Percentiles rank a stretch among this genome's conserved stretches.
Conservation (phyloP, 139 green algal species). For the Pleodorina starrii region DNA sequence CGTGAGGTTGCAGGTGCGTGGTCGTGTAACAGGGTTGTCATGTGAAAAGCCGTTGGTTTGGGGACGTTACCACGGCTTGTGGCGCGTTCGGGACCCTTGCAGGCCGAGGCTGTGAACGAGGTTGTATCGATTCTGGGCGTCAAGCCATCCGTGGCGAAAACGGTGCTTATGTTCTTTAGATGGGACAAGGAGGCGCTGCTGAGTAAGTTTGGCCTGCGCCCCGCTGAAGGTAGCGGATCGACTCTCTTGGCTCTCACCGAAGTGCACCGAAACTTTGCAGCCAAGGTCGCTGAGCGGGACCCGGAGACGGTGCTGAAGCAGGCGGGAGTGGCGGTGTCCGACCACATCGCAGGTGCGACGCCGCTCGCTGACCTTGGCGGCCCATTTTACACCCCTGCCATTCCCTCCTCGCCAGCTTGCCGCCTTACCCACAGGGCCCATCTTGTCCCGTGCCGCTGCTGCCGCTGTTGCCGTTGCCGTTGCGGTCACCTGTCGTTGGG, state of each 20-base stretch:
- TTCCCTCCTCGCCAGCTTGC: background rate
- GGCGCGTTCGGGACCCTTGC: background rate
- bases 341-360: background rate
- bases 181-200: constrained; percentile 80
- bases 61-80: background rate
- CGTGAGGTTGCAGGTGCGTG: constrained; percentile 57
- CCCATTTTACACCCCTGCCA: background rate
- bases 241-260: background rate
- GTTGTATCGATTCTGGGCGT: constrained; percentile 79
- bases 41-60: constrained; percentile 10
- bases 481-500: too few relatives aligned
- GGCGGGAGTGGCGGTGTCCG: constrained; percentile 16
- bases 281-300: constrained; percentile 36
- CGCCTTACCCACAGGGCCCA: too few relatives aligned
- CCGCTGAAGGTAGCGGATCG: background rate
- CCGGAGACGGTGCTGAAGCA: constrained; percentile 33
- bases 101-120: constrained; percentile 72
- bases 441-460: too few relatives aligned
- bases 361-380: too few relatives aligned
- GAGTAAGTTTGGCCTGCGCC: constrained; percentile 36
- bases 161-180: constrained; percentile 82
- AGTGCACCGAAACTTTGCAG: background rate
- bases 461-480: too few relatives aligned
- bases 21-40: background rate
- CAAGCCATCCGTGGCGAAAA: constrained; percentile 66